Conservation (phyloP, 768 basidiomycete species). For the Psilocybe tampanensis region DNA sequence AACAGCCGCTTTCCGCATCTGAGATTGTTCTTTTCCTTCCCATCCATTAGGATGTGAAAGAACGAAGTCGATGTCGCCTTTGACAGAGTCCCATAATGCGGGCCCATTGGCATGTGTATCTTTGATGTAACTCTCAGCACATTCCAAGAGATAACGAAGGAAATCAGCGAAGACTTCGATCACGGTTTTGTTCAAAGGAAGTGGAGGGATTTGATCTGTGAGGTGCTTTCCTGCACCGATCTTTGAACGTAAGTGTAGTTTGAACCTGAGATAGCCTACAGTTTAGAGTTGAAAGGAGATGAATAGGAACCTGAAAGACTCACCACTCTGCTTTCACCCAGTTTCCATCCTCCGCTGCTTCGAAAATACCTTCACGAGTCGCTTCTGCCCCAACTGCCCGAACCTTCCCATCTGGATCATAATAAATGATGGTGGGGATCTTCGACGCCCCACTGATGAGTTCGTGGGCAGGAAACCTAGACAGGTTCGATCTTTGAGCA, state of each 20-base stretch:
- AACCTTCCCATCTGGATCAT: conserved; percentile 41
- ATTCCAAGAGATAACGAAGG: conserved; percentile 44
- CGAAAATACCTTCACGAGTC: conserved; percentile 35
- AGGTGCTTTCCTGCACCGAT: conserved; percentile 21
- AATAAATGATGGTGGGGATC: conserved; percentile 43
- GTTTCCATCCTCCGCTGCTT: conserved; percentile 39
- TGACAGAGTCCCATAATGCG: conserved; percentile 41
- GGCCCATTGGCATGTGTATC: too few species aligned
- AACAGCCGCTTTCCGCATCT: too few species aligned
- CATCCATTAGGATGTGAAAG: too few species aligned
- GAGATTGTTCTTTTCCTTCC: too few species aligned
- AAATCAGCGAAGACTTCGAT: conserved; percentile 51
- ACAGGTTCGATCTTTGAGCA: too few species aligned
- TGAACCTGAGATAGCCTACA: conserved; percentile 29
- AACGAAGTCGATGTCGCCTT: too few species aligned
- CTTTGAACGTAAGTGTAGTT: conserved; percentile 30
- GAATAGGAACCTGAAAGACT: conserved; percentile 8
- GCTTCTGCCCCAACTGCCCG: conserved; percentile 52
- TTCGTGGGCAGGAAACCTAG: conserved; percentile 51
- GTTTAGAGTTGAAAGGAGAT: too few species aligned
- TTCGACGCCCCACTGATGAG: conserved; percentile 44
- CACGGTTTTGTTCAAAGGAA: too few species aligned
- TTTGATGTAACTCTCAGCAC: too few species aligned
- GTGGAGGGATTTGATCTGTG: too few species aligned
- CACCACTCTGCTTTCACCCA: conserved; percentile 55